phyloP scores from a whole-genome alignment of 805 yeast genomes.

The Cyberlindnera petersonii region DNA sequence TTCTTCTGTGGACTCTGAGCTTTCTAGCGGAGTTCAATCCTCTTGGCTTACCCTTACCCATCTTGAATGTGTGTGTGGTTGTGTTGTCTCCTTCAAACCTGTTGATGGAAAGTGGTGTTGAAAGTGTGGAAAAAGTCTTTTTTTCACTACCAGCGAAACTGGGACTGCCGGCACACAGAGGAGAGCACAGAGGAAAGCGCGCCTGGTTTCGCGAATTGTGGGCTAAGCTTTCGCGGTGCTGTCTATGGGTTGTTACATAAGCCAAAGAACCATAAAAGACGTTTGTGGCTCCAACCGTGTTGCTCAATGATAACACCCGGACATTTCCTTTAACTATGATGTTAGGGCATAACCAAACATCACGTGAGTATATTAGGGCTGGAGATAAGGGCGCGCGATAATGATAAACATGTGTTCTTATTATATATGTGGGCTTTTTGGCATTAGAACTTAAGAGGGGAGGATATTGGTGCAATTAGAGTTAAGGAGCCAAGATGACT shows the following conservation, averaged over 20 bases:
- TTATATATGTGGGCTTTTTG: no score
- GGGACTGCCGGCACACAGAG: constrained; percentile 1
- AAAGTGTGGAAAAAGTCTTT: constrained; percentile 17
- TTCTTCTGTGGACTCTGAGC: constrained; percentile 99
- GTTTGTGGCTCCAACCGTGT: constrained; percentile 4
- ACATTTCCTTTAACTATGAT: not conserved
- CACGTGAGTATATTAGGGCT: constrained; percentile 10
- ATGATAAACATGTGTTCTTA: not conserved
- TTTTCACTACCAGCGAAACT: constrained; percentile 6
- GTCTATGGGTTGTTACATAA: no score
- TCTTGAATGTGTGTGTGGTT: constrained; percentile 40
- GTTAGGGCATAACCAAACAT: constrained; percentile 1
- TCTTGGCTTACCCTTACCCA: constrained; percentile 99
- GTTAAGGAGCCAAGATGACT: no score
- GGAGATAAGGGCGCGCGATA: not conserved
- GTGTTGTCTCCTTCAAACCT: constrained; percentile 4
- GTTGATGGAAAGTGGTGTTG: constrained; percentile 9
- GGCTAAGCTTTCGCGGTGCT: no score
- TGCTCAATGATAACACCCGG: not conserved
- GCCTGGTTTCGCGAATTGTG: not conserved
- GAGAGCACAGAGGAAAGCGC: not conserved
- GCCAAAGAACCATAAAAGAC: no score
- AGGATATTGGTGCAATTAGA: no score
- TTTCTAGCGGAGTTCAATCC: constrained; percentile 99
- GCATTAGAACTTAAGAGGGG: no score